These are phyloP conservation scores for Colletotrichum filicis DNA, from an alignment of 2,329 filamentous ascomycete species.

Conservation along the genomic window DNA sequence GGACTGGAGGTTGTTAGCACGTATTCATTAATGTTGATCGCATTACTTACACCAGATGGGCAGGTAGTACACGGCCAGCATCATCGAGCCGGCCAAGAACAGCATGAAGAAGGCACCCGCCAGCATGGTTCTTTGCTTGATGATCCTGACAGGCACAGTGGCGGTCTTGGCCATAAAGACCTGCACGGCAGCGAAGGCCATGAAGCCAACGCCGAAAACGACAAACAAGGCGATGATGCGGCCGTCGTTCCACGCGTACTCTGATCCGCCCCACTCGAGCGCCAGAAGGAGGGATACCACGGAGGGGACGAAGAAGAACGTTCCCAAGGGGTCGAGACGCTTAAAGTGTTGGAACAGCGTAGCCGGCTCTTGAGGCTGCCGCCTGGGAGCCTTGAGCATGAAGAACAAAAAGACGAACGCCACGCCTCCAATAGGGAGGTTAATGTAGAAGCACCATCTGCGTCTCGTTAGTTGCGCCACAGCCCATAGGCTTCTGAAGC, in stretches of 20 bases:
- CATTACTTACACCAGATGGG: constrained; percentile 63
- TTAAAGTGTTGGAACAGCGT: constrained; percentile 55
- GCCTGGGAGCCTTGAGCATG: constrained; percentile 56
- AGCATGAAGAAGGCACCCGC: constrained; percentile 58
- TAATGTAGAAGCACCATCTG: constrained; percentile 69
- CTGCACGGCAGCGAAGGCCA: constrained; percentile 63
- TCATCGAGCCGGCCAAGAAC: constrained; percentile 61
- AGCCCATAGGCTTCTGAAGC: neutral
- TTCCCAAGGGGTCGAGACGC: constrained; percentile 69
- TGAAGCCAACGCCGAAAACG: constrained; percentile 57
- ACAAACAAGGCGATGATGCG: constrained; percentile 65
- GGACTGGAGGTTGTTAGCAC: constrained; percentile 51
- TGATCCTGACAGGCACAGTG: constrained; percentile 65
- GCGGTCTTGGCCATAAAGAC: constrained; percentile 64
- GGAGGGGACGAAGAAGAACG: constrained; percentile 67
- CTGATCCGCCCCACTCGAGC: constrained; percentile 70
- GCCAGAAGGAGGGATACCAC: constrained; percentile 71
- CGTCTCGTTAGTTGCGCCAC: neutral
- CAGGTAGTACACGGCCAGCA: constrained; percentile 65
- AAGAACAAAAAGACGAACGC: constrained; percentile 60
- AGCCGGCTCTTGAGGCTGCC: constrained; percentile 42
- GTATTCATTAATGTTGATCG: neutral
- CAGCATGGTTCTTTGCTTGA: constrained; percentile 65
- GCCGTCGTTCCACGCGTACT: constrained; percentile 62
- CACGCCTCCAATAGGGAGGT: constrained; percentile 65